Conservation (phyloP, 108 stramenopile genomes). For the Nitzschia putrida region DNA sequence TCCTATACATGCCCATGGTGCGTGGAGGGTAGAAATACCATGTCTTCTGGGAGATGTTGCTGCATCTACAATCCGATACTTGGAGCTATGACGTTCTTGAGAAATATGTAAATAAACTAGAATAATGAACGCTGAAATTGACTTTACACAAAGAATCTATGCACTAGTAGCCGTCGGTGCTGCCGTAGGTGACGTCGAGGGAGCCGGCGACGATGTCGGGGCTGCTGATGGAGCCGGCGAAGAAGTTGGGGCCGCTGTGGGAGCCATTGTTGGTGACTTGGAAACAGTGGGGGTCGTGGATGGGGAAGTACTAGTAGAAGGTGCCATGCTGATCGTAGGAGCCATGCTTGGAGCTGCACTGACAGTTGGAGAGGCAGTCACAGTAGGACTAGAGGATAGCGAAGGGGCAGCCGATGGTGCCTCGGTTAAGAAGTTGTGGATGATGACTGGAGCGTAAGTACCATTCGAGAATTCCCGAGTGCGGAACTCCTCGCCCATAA, state of each 20-base stretch:
- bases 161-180: too few relatives aligned
- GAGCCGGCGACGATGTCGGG: too few relatives aligned
- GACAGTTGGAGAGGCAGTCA: not conserved
- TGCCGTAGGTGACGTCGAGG: too few relatives aligned
- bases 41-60: too few relatives aligned
- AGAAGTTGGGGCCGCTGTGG: too few relatives aligned
- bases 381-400: not conserved
- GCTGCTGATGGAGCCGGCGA: too few relatives aligned
- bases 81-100: too few relatives aligned
- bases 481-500: constrained; percentile 5
- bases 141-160: too few relatives aligned
- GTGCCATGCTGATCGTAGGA: constrained; percentile 1
- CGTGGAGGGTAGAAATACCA: constrained; percentile 10
- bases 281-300: not conserved
- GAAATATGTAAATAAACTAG: too few relatives aligned
- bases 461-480: not conserved
- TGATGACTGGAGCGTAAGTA: constrained; percentile 5
- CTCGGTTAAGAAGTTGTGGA: constrained; percentile 8
- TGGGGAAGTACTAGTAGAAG: constrained; percentile 3
- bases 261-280: too few relatives aligned
- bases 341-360: not conserved
- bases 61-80: not conserved
- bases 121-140: too few relatives aligned
- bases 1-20: constrained; percentile 58
- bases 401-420: not conserved